Conservation (phyloP, 2,329 filamentous ascomycete genomes). For the Botryotinia calthae region DNA sequence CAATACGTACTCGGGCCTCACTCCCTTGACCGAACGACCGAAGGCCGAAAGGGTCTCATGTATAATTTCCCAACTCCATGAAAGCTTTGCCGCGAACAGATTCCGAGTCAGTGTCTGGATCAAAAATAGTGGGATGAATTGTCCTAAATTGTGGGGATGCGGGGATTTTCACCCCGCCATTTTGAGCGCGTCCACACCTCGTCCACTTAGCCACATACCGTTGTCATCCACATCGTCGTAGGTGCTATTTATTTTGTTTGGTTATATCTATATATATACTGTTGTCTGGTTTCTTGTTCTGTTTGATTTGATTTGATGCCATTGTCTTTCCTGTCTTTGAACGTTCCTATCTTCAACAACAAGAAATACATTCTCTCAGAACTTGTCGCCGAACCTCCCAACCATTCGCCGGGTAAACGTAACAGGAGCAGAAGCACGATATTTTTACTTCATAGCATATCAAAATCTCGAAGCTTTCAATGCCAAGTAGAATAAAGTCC, state of each 20-base stretch:
- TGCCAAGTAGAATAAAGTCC: not conserved
- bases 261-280: not conserved
- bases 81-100: not conserved
- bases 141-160: not conserved
- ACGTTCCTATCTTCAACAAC: not conserved
- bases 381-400: not conserved
- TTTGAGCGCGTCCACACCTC: conserved; percentile 7
- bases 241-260: not conserved
- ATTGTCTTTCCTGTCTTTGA: not conserved
- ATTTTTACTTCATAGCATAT: not conserved
- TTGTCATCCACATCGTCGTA: not conserved
- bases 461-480: not conserved
- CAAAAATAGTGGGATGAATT: not conserved
- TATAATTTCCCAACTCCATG: not conserved
- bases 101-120: not conserved
- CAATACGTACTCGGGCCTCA: not conserved
- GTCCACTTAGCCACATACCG: not conserved
- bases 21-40: not conserved
- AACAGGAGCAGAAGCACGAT: not conserved
- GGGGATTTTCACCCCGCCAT: conserved; percentile 6
- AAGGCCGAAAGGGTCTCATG: not conserved
- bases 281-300: not conserved
- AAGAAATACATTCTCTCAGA: not conserved
- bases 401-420: not conserved
- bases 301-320: not conserved